These are phyloP conservation scores for Diaporthe sp. DNA, from an alignment of 2,329 filamentous ascomycete genomes.

Conservation along the genomic window DNA sequence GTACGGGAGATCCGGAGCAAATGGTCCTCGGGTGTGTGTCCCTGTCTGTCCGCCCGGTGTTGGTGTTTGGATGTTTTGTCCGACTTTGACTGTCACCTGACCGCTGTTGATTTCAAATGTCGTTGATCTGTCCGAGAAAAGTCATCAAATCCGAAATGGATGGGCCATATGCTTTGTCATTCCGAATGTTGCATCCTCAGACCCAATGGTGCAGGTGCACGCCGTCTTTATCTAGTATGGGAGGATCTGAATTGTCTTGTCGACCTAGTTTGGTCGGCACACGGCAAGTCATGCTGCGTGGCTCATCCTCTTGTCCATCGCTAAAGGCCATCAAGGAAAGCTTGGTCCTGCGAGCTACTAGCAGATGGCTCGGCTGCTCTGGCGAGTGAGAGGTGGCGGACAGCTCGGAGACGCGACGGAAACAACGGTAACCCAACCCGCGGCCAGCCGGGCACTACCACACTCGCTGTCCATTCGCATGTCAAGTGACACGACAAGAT, in stretches of 20 bases:
- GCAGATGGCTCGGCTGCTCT: not conserved
- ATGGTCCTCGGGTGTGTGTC: not conserved
- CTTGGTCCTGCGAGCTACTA: conserved; percentile 11
- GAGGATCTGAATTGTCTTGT: not conserved
- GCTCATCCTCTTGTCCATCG: conserved; percentile 10
- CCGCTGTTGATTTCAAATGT: not conserved
- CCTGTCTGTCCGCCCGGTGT: not conserved
- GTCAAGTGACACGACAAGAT: conserved; percentile 17
- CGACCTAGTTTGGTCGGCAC: not conserved
- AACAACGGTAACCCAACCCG: not conserved
- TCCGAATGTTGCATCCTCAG: not conserved
- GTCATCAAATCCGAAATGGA: not conserved
- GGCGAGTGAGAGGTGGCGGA: not conserved
- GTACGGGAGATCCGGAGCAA: conserved; percentile 1
- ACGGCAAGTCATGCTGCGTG: conserved; percentile 15
- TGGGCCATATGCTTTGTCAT: not conserved
- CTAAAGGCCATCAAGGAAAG: conserved; percentile 15
- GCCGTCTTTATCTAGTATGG: not conserved
- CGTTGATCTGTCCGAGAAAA: not conserved
- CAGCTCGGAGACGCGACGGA: not conserved
- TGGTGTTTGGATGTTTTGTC: not conserved
- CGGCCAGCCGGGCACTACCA: not conserved
- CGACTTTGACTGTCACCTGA: conserved; percentile 10
- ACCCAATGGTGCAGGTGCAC: not conserved
- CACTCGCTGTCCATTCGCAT: not conserved